A percentile compares a stretch with the other conserved stretches of the same genome.
These are phyloP conservation scores for Gossypium sturtianum DNA, from an alignment of 345 rosid genomes.

Conservation along the genomic window DNA sequence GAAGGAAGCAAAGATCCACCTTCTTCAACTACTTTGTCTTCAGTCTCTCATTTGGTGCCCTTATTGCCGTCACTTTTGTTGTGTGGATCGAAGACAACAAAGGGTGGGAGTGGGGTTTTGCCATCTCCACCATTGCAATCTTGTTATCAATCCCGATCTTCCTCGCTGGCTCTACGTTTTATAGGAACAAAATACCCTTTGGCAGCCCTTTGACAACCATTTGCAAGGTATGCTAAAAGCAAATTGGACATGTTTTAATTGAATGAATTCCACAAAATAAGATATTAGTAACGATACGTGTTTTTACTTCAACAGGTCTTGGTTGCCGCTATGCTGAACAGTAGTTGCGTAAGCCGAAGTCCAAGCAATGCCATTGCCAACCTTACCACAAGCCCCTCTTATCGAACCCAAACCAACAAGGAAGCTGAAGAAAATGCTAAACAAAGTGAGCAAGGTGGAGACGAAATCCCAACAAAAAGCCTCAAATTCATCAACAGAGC, in stretches of 20 bases:
- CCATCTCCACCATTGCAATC: constrained; percentile 62
- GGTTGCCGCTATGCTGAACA: constrained; percentile 44
- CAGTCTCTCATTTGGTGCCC: constrained; percentile 69
- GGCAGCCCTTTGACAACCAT: constrained; percentile 92
- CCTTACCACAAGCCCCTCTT: constrained; percentile 45
- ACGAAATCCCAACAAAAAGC: constrained; percentile 28
- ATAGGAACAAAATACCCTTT: constrained; percentile 69
- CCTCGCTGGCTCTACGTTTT: constrained; percentile 57
- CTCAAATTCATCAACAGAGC: constrained; percentile 55
- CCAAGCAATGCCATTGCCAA: constrained; percentile 57
- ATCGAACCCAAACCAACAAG: constrained; percentile 18
- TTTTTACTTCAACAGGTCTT: constrained; percentile 40
- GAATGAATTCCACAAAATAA: background rate
- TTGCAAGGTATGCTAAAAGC: constrained; percentile 41
- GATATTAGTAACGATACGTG: background rate
- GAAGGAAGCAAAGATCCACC: constrained; percentile 81
- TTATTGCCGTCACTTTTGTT: constrained; percentile 87
- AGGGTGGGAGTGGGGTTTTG: constrained; percentile 98
- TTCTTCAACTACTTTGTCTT: constrained; percentile 91
- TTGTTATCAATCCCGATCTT: constrained; percentile 61
- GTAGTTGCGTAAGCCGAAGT: constrained; percentile 25
- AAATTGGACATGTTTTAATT: background rate
- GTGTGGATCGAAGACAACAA: constrained; percentile 93
- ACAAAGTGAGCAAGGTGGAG: background rate
- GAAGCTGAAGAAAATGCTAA: constrained; percentile 4